phyloP scores from a whole-genome alignment of 2,329 filamentous ascomycete species.

The Fusarium xylarioides region DNA sequence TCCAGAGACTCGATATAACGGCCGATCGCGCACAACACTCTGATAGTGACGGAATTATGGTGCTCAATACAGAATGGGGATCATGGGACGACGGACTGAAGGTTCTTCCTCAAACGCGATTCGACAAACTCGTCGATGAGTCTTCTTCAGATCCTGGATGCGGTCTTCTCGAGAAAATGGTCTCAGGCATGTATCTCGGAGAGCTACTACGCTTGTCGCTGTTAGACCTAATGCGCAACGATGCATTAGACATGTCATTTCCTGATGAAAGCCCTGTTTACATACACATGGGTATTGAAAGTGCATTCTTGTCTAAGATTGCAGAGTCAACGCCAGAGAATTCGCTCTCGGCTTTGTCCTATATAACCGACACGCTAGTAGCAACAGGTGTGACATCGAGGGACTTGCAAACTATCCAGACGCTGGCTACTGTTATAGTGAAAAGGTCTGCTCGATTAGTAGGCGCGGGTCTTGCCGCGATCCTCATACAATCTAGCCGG shows the following conservation, averaged over 20 bases:
- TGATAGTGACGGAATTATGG: background rate
- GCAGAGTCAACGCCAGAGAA: fast-evolving
- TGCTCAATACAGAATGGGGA: constrained; percentile 14
- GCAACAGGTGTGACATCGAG: background rate
- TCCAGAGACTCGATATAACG: background rate
- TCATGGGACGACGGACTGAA: background rate
- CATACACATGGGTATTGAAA: background rate
- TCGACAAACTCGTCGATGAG: constrained; percentile 1
- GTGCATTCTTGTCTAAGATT: background rate
- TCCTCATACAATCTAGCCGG: background rate
- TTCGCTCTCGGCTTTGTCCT: background rate
- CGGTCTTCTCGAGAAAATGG: constrained; percentile 11
- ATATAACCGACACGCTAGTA: fast-evolving
- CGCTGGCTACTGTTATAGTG: background rate
- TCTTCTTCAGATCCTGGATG: background rate
- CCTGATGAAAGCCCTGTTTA: background rate
- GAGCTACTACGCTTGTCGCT: background rate
- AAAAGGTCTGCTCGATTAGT: constrained; percentile 5
- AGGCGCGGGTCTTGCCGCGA: background rate
- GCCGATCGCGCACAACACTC: fast-evolving
- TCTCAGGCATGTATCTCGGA: constrained; percentile 1
- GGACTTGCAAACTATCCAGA: background rate
- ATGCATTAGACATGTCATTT: background rate
- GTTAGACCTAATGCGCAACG: fast-evolving
- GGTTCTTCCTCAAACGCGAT: constrained; percentile 1